These are phyloP conservation scores for Kalaharituber pfeilii DNA, from an alignment of 2,329 filamentous ascomycete genomes.

Conservation along the genomic window DNA sequence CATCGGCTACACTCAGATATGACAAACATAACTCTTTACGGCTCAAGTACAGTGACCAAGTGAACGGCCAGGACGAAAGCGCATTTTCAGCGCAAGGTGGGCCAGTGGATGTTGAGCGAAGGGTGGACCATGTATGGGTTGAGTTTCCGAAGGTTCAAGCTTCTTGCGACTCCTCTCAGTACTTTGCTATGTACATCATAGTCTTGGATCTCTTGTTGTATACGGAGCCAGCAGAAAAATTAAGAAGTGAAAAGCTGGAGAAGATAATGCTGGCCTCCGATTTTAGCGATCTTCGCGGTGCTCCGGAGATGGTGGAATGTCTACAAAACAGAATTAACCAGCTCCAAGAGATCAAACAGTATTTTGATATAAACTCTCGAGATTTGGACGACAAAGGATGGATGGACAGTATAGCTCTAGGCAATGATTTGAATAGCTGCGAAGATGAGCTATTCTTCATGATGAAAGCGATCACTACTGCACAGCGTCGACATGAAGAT, in stretches of 20 bases:
- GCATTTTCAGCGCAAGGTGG: conserved; percentile 26
- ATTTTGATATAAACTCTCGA: conserved; percentile 84
- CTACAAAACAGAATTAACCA: conserved; percentile 86
- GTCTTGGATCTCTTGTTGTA: conserved; percentile 91
- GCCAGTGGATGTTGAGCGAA: conserved; percentile 46
- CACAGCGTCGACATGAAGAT: conserved; percentile 70
- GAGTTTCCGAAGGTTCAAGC: conserved; percentile 88
- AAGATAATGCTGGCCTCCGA: conserved; percentile 99
- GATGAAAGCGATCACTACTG: conserved; percentile 98
- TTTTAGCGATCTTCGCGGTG: conserved; percentile 88
- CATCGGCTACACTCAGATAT: conserved; percentile 81
- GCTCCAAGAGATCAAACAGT: conserved; percentile 85
- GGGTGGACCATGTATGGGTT: conserved; percentile 94
- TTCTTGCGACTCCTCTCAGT: conserved; percentile 93
- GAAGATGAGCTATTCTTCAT: conserved; percentile 98
- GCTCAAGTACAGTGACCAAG: conserved; percentile 90
- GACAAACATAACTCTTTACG: conserved; percentile 97
- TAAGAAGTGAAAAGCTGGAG: conserved; percentile 82
- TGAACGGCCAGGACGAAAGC: conserved; percentile 40
- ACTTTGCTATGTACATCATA: conserved; percentile 96
- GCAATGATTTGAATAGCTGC: conserved; percentile 71
- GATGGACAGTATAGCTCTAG: conserved; percentile 76
- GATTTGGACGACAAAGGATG: conserved; percentile 77
- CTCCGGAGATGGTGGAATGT: conserved; percentile 78
- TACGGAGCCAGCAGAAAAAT: conserved; percentile 90